Conservation (phyloP, 2,329 filamentous ascomycete genomes). For the Monosporascus ibericus region DNA sequence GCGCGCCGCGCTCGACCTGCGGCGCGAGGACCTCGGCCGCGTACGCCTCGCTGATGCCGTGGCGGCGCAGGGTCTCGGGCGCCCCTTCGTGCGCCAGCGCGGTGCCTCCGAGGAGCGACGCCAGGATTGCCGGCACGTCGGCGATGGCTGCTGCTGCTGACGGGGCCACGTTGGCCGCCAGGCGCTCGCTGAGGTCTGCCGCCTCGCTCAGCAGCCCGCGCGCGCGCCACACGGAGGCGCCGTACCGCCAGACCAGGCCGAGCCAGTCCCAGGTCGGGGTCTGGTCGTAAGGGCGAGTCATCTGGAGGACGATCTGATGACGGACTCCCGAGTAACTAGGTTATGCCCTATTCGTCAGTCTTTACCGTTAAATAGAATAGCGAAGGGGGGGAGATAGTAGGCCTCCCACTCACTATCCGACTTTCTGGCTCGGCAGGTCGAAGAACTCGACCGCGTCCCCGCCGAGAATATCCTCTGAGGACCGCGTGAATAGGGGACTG, state of each 20-base stretch:
- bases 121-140: constrained; percentile 9
- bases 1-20: constrained; percentile 10
- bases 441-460: constrained; percentile 12
- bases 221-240: constrained; percentile 13
- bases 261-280: constrained; percentile 11
- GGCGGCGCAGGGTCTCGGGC: constrained; percentile 2
- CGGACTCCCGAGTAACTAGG: constrained; percentile 9
- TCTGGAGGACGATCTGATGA: background rate
- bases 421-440: constrained; percentile 10
- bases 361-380: background rate
- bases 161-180: background rate
- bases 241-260: constrained; percentile 14
- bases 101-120: constrained; percentile 5
- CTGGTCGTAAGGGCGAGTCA: constrained; percentile 15
- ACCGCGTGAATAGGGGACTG: constrained; percentile 16
- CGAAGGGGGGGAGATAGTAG: background rate
- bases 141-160: background rate
- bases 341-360: background rate
- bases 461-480: constrained; percentile 12
- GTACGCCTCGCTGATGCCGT: constrained; percentile 13
- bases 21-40: constrained; percentile 14
- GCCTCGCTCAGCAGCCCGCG: constrained; percentile 7
- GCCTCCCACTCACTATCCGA: constrained; percentile 16
- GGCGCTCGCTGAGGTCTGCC: constrained; percentile 5
- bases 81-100: constrained; percentile 7